These are phyloP conservation scores for Alloascoidea africana DNA, from an alignment of 805 yeast species.

Conservation along the genomic window DNA sequence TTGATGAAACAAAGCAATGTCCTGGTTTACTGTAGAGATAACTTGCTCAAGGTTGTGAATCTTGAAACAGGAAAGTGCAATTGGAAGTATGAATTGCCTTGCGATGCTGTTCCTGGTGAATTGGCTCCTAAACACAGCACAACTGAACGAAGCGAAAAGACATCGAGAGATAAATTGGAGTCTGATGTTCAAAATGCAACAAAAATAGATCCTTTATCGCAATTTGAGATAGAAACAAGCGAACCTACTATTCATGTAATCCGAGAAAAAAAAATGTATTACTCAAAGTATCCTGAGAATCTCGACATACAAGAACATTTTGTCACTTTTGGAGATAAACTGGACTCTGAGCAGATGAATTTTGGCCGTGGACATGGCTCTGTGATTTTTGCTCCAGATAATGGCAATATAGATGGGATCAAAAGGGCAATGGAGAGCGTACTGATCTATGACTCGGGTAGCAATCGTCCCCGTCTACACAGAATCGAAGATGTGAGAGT, in stretches of 20 bases:
- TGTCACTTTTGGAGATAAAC: conserved; percentile 6
- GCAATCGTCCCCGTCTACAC: conserved; percentile 8
- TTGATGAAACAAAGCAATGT: conserved; percentile 5
- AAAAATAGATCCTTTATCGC: conserved; percentile 10
- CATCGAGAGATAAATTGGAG: not conserved
- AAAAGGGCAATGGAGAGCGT: conserved; percentile 11
- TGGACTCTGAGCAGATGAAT: conserved; percentile 7
- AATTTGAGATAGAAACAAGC: conserved; percentile 13
- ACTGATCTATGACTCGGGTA: conserved; percentile 8
- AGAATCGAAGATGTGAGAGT: conserved; percentile 16
- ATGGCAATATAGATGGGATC: conserved; percentile 6
- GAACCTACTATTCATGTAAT: conserved; percentile 7
- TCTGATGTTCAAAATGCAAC: conserved; percentile 3
- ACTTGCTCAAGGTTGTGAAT: conserved; percentile 6
- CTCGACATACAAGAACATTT: not conserved
- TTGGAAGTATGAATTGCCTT: conserved; percentile 27
- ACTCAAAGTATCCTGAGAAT: not conserved
- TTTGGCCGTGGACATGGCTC: conserved; percentile 12
- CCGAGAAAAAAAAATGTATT: not conserved
- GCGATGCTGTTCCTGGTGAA: conserved; percentile 13
- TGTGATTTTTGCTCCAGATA: conserved; percentile 9
- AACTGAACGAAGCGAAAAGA: conserved; percentile 5
- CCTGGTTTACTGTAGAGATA: conserved; percentile 12
- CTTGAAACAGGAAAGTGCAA: conserved; percentile 10
- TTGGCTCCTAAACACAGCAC: conserved; percentile 14